Conservation (phyloP, 108 stramenopile species). For the Conticribra guillardii region DNA sequence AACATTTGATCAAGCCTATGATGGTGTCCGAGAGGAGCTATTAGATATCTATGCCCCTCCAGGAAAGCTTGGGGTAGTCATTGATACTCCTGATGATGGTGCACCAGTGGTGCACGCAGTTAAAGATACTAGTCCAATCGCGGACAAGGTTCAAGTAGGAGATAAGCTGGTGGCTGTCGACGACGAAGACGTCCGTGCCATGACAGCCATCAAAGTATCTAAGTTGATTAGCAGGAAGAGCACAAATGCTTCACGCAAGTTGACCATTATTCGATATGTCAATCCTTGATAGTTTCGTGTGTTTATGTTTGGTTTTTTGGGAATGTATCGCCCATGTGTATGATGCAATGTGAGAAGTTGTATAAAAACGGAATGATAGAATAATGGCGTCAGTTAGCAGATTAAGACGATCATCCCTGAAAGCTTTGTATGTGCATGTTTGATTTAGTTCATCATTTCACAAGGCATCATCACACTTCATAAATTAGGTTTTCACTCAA, state of each 20-base stretch:
- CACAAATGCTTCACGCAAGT: slow-evolving; percentile 76
- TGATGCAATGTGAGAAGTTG: too few species aligned
- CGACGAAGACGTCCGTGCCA: slow-evolving; percentile 83
- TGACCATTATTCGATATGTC: slow-evolving; percentile 68
- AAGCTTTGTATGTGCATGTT: too few species aligned
- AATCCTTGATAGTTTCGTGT: neutral
- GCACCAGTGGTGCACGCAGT: slow-evolving; percentile 89
- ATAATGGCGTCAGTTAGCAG: too few species aligned
- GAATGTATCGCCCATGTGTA: too few species aligned
- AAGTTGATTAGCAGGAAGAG: slow-evolving; percentile 87
- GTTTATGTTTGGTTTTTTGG: too few species aligned
- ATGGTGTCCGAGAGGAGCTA: slow-evolving; percentile 67
- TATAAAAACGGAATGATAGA: too few species aligned
- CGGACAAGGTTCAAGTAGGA: slow-evolving; percentile 79
- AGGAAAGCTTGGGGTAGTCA: slow-evolving; percentile 90
- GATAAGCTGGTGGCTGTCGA: slow-evolving; percentile 89
- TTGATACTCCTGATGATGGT: slow-evolving; percentile 88
- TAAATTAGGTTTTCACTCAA: too few species aligned
- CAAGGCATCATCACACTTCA: too few species aligned
- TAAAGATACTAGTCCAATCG: slow-evolving; percentile 84
- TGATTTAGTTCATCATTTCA: too few species aligned
- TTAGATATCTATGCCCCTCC: slow-evolving; percentile 83
- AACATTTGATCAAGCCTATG: slow-evolving; percentile 46
- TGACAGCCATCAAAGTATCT: slow-evolving; percentile 92
- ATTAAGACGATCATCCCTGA: too few species aligned